These are phyloP conservation scores for Oehlia diaphana DNA, from an alignment of 192 early-diverging fungal species.

Conservation along the genomic window DNA sequence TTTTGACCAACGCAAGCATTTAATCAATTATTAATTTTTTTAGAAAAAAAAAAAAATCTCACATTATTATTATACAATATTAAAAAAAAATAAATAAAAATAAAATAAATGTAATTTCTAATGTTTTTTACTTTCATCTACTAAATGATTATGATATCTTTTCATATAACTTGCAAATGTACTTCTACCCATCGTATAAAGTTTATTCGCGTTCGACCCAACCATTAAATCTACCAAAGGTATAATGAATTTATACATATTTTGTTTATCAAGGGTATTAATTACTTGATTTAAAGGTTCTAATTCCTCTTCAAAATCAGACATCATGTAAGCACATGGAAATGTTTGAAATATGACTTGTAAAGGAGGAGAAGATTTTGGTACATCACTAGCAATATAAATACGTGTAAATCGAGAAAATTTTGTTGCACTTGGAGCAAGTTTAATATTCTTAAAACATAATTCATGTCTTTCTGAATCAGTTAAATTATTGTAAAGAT, in stretches of 20 bases:
- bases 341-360: conserved; percentile 26
- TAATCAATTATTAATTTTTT: too few relatives aligned
- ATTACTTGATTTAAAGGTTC: conserved; percentile 36
- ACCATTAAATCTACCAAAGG: conserved; percentile 59
- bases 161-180: conserved; percentile 43
- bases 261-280: conserved; percentile 42
- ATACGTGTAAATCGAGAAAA: not conserved
- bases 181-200: conserved; percentile 50
- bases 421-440: not conserved
- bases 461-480: not conserved
- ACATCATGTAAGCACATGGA: conserved; percentile 54
- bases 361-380: conserved; percentile 31
- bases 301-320: conserved; percentile 46
- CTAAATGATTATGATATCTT: not conserved
- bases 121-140: too few relatives aligned
- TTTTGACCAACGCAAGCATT: too few relatives aligned
- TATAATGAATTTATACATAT: conserved; percentile 47
- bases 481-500: not conserved
- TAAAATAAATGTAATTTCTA: too few relatives aligned
- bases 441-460: not conserved
- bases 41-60: too few relatives aligned
- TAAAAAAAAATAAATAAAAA: too few relatives aligned
- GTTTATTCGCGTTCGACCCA: conserved; percentile 46
- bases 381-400: conserved; percentile 41
- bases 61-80: too few relatives aligned